Evolutionary conservation across 2,329 filamentous ascomycete species (phyloP).

Genomic region (Microdochium bolleyi): DNA sequence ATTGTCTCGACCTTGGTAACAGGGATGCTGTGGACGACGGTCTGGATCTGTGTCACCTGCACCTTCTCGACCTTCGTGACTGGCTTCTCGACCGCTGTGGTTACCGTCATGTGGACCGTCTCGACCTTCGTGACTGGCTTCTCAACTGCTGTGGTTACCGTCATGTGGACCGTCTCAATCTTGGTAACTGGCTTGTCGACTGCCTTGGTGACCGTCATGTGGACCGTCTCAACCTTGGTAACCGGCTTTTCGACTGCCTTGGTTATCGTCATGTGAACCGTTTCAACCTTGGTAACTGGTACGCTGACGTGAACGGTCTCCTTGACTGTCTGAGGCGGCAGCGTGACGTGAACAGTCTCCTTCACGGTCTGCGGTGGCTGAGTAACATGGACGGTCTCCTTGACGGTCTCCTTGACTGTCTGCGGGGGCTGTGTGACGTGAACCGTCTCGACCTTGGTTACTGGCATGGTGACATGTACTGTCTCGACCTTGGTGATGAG

Average conservation of each 20-base stretch:
- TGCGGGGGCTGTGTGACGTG: background rate
- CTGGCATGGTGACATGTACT: background rate
- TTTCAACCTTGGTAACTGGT: background rate
- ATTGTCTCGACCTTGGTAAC: background rate
- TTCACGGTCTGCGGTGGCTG: conserved; percentile 10
- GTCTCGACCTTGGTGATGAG: background rate
- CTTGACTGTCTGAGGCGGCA: background rate
- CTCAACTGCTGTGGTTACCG: conserved; percentile 9
- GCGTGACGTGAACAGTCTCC: background rate
- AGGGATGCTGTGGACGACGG: background rate
- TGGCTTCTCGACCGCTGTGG: conserved; percentile 18
- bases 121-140: conserved; percentile 7
- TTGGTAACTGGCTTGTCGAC: background rate
- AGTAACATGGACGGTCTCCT: too few relatives aligned
- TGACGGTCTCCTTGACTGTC: background rate
- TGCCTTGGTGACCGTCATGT: background rate
- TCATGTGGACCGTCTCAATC: conserved; percentile 10
- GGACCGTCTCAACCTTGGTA: background rate
- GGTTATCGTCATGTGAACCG: background rate
- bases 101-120: conserved; percentile 14
- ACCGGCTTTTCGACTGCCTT: background rate
- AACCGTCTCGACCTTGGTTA: background rate
- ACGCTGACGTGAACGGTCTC: too few relatives aligned
- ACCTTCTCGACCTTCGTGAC: conserved; percentile 9
- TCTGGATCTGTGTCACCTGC: background rate